Evolutionary conservation across 345 rosid species (phyloP).

Genomic region (Dipteronia dyeriana): DNA sequence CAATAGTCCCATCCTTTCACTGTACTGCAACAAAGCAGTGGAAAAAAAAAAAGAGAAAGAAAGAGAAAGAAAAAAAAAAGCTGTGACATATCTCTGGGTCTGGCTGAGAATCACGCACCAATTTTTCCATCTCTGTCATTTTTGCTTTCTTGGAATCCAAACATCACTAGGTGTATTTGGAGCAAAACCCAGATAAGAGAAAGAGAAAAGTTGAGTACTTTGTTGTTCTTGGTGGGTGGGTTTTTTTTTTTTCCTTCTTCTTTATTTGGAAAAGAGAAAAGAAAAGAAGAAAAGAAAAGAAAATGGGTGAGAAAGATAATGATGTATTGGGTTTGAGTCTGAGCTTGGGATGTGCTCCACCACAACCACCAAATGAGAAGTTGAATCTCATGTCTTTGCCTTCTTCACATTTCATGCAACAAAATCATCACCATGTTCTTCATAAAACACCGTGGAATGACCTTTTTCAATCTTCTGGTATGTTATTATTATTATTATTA

Average conservation of each 20-base stretch:
- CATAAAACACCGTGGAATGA: constrained; percentile 45
- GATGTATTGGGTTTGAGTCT: constrained; percentile 57
- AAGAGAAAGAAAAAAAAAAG: background rate
- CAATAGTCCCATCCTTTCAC: constrained; percentile 54
- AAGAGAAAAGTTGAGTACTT: background rate
- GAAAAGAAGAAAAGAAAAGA: constrained; percentile 4
- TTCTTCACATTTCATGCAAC: constrained; percentile 38
- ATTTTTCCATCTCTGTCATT: constrained; percentile 19
- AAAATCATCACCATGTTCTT: constrained; percentile 22
- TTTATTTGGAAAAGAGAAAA: background rate
- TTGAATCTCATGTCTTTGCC: constrained; percentile 44
- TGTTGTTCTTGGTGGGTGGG: background rate
- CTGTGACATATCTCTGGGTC: constrained; percentile 34
- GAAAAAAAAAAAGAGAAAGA: background rate
- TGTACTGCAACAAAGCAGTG: constrained; percentile 35
- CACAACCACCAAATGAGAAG: constrained; percentile 18
- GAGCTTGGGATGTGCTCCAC: constrained; percentile 45
- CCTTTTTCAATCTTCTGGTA: constrained; percentile 60
- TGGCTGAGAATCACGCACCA: constrained; percentile 25
- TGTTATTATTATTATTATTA: no score
- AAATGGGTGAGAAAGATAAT: constrained; percentile 55
- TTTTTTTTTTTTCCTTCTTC: background rate
- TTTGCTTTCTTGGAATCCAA: constrained; percentile 27
- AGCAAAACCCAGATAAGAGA: constrained; percentile 21
- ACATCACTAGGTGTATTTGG: constrained; percentile 11